These are phyloP conservation scores for Angomonas ambiguus DNA, from an alignment of 208 protist species.

Conservation along the genomic window DNA sequence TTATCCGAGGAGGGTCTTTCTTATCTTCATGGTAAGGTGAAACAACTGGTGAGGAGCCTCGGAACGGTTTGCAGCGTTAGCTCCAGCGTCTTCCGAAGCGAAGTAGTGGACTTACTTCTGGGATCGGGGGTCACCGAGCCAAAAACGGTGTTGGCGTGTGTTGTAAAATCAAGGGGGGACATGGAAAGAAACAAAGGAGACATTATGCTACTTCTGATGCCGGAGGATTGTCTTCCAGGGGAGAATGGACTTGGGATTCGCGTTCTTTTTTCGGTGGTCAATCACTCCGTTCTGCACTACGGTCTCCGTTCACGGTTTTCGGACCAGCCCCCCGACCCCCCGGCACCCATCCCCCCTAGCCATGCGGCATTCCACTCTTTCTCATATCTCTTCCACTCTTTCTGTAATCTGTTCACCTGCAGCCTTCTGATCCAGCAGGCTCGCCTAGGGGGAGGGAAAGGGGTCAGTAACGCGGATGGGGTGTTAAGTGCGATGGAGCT, in stretches of 20 bases:
- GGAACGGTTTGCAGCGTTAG: background rate
- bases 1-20: background rate
- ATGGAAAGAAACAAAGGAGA: background rate
- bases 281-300: conserved; percentile 48
- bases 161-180: background rate
- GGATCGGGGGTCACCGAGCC: background rate
- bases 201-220: conserved; percentile 36
- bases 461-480: background rate
- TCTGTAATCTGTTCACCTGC: background rate
- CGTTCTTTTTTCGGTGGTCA: conserved; percentile 14
- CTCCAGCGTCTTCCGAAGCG: background rate
- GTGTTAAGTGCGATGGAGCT: conserved; percentile 10
- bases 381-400: background rate
- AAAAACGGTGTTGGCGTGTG: background rate
- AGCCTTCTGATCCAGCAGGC: background rate
- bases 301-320: conserved; percentile 48
- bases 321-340: background rate
- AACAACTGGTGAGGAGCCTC: background rate
- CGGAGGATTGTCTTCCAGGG: conserved; percentile 26
- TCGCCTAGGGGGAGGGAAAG: background rate
- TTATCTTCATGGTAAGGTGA: background rate
- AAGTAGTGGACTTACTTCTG: background rate
- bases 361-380: background rate
- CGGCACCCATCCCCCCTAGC: background rate
- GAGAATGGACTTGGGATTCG: background rate